Percentiles rank a stretch among this genome's conserved stretches.
Evolutionary conservation across 208 protist species (phyloP).

Genomic region (Naegleria lovaniensis): DNA sequence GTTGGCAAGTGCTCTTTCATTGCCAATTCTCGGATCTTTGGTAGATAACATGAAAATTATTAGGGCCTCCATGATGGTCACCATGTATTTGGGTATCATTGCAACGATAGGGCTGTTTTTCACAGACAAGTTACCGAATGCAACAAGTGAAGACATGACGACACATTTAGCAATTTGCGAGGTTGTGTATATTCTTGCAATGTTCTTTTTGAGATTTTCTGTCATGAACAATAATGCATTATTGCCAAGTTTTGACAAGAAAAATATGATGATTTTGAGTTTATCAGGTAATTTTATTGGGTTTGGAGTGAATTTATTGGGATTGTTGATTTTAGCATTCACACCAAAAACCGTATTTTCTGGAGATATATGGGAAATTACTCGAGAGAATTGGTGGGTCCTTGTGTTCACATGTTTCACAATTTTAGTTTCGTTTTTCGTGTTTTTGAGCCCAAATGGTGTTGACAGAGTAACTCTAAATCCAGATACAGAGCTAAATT

Average conservation of each 20-base stretch:
- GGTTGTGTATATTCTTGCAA: not conserved
- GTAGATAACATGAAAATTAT: not conserved
- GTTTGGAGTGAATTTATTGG: not conserved
- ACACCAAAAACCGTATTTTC: not conserved
- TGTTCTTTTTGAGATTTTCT: slow-evolving; percentile 11
- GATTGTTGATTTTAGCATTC: not conserved
- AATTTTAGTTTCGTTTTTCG: not conserved
- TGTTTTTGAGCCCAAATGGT: not conserved
- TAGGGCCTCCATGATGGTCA: not conserved
- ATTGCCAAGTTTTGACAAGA: not conserved
- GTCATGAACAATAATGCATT: slow-evolving; percentile 13
- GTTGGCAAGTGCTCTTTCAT: not conserved
- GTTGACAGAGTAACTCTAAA: not conserved
- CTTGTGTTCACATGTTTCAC: not conserved
- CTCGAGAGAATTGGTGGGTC: not conserved
- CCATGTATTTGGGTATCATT: not conserved
- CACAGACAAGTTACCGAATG: not conserved
- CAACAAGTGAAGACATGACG: not conserved
- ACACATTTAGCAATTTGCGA: not conserved
- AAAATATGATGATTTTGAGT: not conserved
- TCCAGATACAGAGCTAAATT: not conserved
- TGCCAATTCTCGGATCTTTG: not conserved
- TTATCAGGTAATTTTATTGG: not conserved
- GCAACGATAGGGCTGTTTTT: not conserved
- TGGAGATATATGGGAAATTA: not conserved